Evolutionary conservation across 306 rosid species (phyloP).

Genomic region (Prunus mongolica): DNA sequence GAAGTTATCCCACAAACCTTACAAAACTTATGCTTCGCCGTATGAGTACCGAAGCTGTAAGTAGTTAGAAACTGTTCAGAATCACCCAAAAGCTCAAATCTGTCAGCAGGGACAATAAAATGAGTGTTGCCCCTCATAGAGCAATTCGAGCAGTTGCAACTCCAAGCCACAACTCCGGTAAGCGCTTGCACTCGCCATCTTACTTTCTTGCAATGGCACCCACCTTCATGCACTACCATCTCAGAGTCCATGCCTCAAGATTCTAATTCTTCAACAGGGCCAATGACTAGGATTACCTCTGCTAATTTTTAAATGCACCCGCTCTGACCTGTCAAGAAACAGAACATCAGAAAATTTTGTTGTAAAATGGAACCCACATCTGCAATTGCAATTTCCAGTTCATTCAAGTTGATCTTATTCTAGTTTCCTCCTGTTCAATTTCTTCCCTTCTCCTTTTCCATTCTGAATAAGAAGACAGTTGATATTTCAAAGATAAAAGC

Average conservation of each 20-base stretch:
- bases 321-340: background rate
- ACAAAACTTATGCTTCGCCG: slow-evolving; percentile 83
- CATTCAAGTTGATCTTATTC: background rate
- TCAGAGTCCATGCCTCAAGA: slow-evolving; percentile 50
- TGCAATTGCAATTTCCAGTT: background rate
- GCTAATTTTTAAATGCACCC: background rate
- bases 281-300: background rate
- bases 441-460: background rate
- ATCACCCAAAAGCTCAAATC: slow-evolving; percentile 61
- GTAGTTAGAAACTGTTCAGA: slow-evolving; percentile 61
- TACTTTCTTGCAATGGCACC: slow-evolving; percentile 84
- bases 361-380: background rate
- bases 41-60: slow-evolving; percentile 73
- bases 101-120: slow-evolving; percentile 56
- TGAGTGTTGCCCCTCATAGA: slow-evolving; percentile 63
- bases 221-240: slow-evolving; percentile 60
- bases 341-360: background rate
- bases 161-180: slow-evolving; percentile 60
- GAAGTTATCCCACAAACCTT: slow-evolving; percentile 87
- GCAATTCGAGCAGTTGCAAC: slow-evolving; percentile 79
- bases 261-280: slow-evolving; percentile 8
- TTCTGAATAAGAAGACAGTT: background rate
- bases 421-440: background rate
- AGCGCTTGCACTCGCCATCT: slow-evolving; percentile 71
- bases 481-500: background rate